Evolutionary conservation across 306 rosid genomes (phyloP), one percentile per base, ranked within the genome.

Genomic region (Vicia villosa): DNA sequence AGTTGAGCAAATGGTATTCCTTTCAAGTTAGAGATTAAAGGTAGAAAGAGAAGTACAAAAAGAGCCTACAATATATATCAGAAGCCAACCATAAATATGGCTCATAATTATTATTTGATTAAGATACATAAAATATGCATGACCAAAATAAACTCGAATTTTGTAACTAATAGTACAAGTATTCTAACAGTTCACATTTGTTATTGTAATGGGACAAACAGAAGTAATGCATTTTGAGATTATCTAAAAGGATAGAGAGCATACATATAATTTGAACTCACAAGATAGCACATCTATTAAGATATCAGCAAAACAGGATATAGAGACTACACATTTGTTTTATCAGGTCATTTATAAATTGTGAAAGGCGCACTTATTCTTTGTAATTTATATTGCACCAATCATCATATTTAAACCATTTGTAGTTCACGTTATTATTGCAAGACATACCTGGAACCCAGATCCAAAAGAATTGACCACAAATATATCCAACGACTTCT

Each of bases 381-480:
- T 19, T 19, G 49, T 61, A 61, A 37, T 61, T 37, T 61, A 11
- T 19, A 61, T 38, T 37, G 49, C 67, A 17, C 16, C 63, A 52
- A 57, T 34, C 47, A 56, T 77, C 40, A 55, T 57, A 56, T 58
- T 57, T 16, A 68, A 68, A 41, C 41, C 28, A 77, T 47, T 41
- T 64, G 56, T 36, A 38, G 19, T 61, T 61, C 28, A 20, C 5
- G 36, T 37, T 65, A 14, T n/a, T 40, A 49, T n/a, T 28, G 45
- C 66, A 68, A 70, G 76, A 36, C 43, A 62, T 79, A 92, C 98
- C 98, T 92, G 95, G 82, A 84, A 89, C 37, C 92, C 92, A 64
- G 96, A 92, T 79, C 96, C 96, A 69, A 89, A 83, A 74, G 96
- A 92, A 80, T 92, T 92, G 85, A 92, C 98, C 78, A 92, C 98